Percentiles rank a stretch among this genome's conserved stretches.
These are phyloP conservation scores for Macrocybe gigantea DNA, from an alignment of 768 basidiomycete species.

Conservation along the genomic window DNA sequence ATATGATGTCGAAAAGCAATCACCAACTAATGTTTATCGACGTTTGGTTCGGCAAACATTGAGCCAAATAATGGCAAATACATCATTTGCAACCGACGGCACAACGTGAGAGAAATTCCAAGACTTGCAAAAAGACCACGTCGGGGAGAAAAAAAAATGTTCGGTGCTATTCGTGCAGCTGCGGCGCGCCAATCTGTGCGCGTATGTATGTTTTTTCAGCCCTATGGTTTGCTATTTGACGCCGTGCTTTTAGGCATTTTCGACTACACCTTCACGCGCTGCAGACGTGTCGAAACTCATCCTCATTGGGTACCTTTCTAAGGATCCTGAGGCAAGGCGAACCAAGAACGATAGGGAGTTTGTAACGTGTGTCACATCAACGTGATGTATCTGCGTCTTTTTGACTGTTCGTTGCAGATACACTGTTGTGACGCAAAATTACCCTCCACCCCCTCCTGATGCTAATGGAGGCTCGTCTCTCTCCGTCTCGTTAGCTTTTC, in stretches of 20 bases:
- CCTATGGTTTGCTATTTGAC: constrained; percentile 1
- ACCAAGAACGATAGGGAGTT: constrained; percentile 79
- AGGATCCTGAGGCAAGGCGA: constrained; percentile 61
- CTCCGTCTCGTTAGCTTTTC: neutral
- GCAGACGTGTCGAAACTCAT: constrained; percentile 70
- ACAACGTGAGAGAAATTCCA: neutral
- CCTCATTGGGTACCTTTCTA: constrained; percentile 70
- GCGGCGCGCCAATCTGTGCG: constrained; percentile 36
- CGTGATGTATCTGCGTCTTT: neutral
- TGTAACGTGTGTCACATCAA: constrained; percentile 46
- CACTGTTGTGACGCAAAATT: constrained; percentile 68
- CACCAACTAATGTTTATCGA: constrained; percentile 6
- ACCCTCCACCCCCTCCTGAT: constrained; percentile 47
- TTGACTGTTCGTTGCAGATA: constrained; percentile 44
- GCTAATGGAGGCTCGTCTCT: constrained; percentile 53
- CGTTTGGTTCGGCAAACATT: neutral
- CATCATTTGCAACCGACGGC: neutral
- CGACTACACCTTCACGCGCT: constrained; percentile 46
- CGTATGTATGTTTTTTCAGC: constrained; percentile 30
- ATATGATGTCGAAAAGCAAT: constrained; percentile 2
- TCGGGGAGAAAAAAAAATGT: constrained; percentile 33
- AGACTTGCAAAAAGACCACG: neutral
- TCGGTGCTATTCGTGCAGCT: constrained; percentile 42
- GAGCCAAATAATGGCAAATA: constrained; percentile 13
- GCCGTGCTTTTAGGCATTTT: constrained; percentile 47